Conservation (phyloP, 805 yeast species). For the Candida maesae region DNA sequence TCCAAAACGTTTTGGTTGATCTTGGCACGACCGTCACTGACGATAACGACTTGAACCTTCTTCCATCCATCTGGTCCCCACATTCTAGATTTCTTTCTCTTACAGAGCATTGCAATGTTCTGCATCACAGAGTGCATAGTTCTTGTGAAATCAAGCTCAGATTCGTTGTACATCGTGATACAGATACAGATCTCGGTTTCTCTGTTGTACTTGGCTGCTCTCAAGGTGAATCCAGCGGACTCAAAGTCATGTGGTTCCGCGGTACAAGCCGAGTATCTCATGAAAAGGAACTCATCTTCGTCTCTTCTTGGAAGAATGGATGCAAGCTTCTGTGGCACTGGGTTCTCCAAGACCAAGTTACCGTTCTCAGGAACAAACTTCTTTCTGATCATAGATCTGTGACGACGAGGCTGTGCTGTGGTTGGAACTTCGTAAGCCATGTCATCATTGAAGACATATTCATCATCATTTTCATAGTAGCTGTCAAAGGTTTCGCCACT, state of each 20-base stretch:
- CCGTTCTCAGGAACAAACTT: conserved; percentile 76
- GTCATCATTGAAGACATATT: conserved; percentile 40
- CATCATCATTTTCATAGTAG: conserved; percentile 14
- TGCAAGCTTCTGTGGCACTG: conserved; percentile 85
- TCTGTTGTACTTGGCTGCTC: conserved; percentile 83
- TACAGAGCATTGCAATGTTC: conserved; percentile 83
- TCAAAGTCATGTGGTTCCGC: conserved; percentile 85
- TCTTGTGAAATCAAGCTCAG: conserved; percentile 82
- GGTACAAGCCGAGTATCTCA: conserved; percentile 97
- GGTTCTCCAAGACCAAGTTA: conserved; percentile 86
- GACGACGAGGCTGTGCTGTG: conserved; percentile 50
- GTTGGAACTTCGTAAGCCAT: conserved; percentile 39
- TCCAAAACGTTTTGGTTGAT: conserved; percentile 82
- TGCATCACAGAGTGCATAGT: conserved; percentile 94
- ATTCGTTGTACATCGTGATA: conserved; percentile 97
- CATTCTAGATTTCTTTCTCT: conserved; percentile 72
- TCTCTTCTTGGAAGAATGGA: conserved; percentile 84
- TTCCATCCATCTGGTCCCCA: conserved; percentile 99
- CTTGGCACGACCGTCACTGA: conserved; percentile 93
- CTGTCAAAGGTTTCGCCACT: conserved; percentile 40
- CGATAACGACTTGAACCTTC: conserved; percentile 85
- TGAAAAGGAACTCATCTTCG: conserved; percentile 88
- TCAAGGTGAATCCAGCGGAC: conserved; percentile 73
- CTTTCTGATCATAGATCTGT: conserved; percentile 64
- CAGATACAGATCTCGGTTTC: conserved; percentile 91